Evolutionary conservation across 208 protist species (phyloP).

Genomic region (Leishmania guyanensis): DNA sequence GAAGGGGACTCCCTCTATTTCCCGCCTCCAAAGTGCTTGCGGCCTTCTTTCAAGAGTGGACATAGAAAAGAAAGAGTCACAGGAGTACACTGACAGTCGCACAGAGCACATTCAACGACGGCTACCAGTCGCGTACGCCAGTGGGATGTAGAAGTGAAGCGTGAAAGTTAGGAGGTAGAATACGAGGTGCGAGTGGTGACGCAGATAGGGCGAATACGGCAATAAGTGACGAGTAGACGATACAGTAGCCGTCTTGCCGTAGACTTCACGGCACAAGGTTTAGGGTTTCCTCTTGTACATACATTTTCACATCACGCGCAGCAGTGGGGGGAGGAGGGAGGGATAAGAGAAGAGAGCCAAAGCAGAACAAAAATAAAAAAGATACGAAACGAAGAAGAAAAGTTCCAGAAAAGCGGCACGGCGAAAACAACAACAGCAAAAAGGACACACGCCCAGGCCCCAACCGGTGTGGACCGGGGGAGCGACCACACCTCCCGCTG

Average conservation of each 20-base stretch:
- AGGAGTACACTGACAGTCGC: background rate
- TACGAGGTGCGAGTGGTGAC: background rate
- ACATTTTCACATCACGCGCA: background rate
- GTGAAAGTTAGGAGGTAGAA: too few species aligned
- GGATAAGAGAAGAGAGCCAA: background rate
- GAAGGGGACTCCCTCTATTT: background rate
- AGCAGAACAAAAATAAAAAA: background rate
- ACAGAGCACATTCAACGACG: background rate
- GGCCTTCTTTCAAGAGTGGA: background rate
- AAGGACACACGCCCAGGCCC: background rate
- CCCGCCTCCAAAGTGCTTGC: background rate
- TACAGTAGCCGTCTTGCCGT: background rate
- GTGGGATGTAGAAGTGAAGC: background rate
- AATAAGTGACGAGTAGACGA: background rate
- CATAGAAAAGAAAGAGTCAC: background rate
- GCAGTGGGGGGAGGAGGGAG: background rate
- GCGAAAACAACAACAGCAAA: too few species aligned
- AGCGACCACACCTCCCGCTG: background rate
- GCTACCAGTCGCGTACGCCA: background rate
- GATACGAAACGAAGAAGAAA: slow-evolving; percentile 1
- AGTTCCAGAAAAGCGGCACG: background rate
- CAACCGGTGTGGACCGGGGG: background rate
- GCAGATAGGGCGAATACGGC: background rate
- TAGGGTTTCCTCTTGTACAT: background rate
- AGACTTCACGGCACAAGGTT: background rate